A percentile compares a stretch with the other conserved stretches of the same genome.
phyloP scores from a whole-genome alignment of 495 filamentous ascomycete species.

The Pyrenopolyporus hunteri region DNA sequence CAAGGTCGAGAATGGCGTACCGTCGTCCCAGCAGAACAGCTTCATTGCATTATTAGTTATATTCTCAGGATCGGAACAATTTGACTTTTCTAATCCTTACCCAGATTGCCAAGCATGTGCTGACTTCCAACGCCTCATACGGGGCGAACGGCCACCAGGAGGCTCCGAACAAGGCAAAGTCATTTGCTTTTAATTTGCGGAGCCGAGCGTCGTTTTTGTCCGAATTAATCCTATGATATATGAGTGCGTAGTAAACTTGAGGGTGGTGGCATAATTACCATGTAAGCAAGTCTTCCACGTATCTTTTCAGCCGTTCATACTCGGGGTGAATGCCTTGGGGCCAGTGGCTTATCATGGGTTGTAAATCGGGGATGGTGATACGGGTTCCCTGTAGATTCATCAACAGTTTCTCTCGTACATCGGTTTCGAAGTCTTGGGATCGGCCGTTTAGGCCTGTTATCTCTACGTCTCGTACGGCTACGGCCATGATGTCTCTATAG shows the following conservation, averaged over 20 bases:
- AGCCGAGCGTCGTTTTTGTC: background rate
- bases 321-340: slow-evolving; percentile 14
- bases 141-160: slow-evolving; percentile 27
- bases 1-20: background rate
- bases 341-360: slow-evolving; percentile 22
- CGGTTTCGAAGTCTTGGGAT: background rate
- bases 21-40: slow-evolving; percentile 19
- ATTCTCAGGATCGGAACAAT: background rate
- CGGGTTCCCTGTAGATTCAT: slow-evolving; percentile 8
- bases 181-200: background rate
- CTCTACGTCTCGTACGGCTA: background rate
- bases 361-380: slow-evolving; percentile 17
- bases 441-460: background rate
- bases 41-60: background rate
- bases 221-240: background rate
- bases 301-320: slow-evolving; percentile 3
- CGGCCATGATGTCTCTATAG: slow-evolving; percentile 1
- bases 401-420: slow-evolving; percentile 2
- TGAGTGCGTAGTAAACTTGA: background rate
- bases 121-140: slow-evolving; percentile 9
- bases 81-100: background rate
- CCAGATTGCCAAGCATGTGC: slow-evolving; percentile 7
- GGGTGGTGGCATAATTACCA: background rate
- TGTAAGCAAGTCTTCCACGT: slow-evolving; percentile 6
- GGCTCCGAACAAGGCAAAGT: slow-evolving; percentile 5